These are phyloP conservation scores for Candida sanyaensis DNA, from an alignment of 1,139 yeast genomes.

Conservation along the genomic window DNA sequence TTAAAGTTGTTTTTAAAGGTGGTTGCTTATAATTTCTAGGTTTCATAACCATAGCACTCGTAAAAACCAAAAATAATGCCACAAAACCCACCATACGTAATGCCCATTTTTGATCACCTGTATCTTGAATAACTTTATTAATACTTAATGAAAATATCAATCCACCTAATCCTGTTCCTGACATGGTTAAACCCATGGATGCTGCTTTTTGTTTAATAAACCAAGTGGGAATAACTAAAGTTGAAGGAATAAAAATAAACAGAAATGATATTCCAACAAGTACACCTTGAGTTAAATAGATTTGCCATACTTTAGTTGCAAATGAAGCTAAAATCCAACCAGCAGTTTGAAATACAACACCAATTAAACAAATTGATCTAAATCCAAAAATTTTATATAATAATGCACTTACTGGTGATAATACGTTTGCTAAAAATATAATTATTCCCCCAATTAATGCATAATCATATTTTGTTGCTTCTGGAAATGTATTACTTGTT, in stretches of 20 bases:
- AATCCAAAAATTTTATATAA: constrained; percentile 36
- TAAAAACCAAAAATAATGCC: constrained; percentile 40
- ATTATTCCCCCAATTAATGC: constrained; percentile 72
- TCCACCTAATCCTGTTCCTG: constrained; percentile 72
- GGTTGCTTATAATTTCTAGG: constrained; percentile 42
- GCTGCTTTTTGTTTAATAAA: constrained; percentile 56
- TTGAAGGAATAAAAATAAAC: constrained; percentile 59
- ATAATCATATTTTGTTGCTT: constrained; percentile 59
- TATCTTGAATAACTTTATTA: constrained; percentile 45
- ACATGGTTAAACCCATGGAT: constrained; percentile 58
- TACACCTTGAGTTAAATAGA: constrained; percentile 71
- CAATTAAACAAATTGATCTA: constrained; percentile 42
- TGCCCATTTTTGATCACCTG: constrained; percentile 68
- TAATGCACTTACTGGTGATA: constrained; percentile 54
- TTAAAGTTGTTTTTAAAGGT: constrained; percentile 24
- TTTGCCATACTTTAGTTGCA: constrained; percentile 60
- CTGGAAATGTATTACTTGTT: constrained; percentile 47
- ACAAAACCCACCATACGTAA: constrained; percentile 59
- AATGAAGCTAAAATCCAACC: constrained; percentile 68
- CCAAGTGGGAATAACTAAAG: constrained; percentile 64
- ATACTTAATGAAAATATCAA: constrained; percentile 52
- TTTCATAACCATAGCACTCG: constrained; percentile 39
- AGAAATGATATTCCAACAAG: constrained; percentile 63
- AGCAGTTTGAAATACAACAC: constrained; percentile 51
- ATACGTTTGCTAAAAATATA: constrained; percentile 57